Evolutionary conservation across 176 grass and related monocot species (phyloP).

Genomic region (Pontederia crassipes): DNA sequence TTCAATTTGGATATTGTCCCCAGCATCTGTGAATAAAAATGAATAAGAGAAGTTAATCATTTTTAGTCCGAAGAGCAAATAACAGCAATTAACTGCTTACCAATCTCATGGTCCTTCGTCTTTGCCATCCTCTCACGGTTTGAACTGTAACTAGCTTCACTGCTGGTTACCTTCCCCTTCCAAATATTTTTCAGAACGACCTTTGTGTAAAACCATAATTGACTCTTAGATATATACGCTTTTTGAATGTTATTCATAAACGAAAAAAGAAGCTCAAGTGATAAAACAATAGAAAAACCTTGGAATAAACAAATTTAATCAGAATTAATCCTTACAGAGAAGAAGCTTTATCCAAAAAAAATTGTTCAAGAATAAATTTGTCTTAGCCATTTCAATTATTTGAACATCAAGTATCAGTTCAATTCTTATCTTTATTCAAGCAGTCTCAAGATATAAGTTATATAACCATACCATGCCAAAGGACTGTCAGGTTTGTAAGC

Average conservation of each 20-base stretch:
- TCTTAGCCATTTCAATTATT: too few relatives aligned
- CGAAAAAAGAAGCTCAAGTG: not conserved
- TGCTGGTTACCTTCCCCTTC: constrained; percentile 60
- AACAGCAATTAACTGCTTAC: constrained; percentile 13
- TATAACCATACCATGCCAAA: too few relatives aligned
- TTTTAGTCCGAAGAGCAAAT: not conserved
- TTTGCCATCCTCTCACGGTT: constrained; percentile 26
- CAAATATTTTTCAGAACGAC: constrained; percentile 74
- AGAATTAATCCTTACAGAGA: too few relatives aligned
- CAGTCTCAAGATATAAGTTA: too few relatives aligned
- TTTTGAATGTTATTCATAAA: not conserved
- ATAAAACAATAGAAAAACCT: not conserved
- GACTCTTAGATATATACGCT: constrained; percentile 8
- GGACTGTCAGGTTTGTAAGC: too few relatives aligned
- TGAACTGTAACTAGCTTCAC: constrained; percentile 21
- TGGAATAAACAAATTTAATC: too few relatives aligned
- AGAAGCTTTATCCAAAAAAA: too few relatives aligned
- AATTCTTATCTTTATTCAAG: too few relatives aligned
- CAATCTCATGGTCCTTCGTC: constrained; percentile 25
- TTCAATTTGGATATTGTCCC: not conserved
- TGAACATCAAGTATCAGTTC: too few relatives aligned
- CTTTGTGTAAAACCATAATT: constrained; percentile 21
- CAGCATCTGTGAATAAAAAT: constrained; percentile 8
- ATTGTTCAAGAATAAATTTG: too few relatives aligned
- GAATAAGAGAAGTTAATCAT: not conserved